Evolutionary conservation across 129 eudicot genomes (phyloP).

Genomic region (Lactuca sativa): DNA sequence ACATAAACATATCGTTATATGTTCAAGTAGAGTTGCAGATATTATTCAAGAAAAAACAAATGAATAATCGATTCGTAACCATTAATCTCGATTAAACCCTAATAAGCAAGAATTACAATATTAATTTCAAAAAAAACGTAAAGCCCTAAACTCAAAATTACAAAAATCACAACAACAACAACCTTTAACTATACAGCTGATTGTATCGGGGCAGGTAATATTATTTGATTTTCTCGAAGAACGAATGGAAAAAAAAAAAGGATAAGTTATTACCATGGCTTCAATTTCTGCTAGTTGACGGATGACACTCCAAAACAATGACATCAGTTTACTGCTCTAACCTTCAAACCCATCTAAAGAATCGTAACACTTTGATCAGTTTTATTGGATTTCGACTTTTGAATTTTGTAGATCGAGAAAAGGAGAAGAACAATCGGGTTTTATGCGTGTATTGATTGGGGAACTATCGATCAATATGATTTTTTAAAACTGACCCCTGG

Average conservation of each 20-base stretch:
- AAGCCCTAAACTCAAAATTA: slow-evolving; percentile 24
- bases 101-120: background rate
- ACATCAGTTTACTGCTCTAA: slow-evolving; percentile 48
- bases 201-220: background rate
- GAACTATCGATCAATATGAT: slow-evolving; percentile 18
- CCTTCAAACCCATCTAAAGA: slow-evolving; percentile 46
- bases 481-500: slow-evolving; percentile 14
- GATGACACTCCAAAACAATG: slow-evolving; percentile 59
- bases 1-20: background rate
- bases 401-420: slow-evolving; percentile 24
- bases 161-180: background rate
- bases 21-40: background rate
- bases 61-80: background rate
- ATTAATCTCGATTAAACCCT: slow-evolving; percentile 12
- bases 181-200: background rate
- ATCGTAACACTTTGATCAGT: slow-evolving; percentile 7
- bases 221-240: background rate
- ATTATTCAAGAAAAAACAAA: background rate
- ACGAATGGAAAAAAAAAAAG: background rate
- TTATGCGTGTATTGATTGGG: background rate
- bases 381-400: slow-evolving; percentile 4
- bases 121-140: background rate
- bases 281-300: slow-evolving; percentile 61
- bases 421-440: slow-evolving; percentile 19
- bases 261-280: slow-evolving; percentile 52